phyloP scores from a whole-genome alignment of 805 yeast genomes.

The Saccharomycopsis sp. region DNA sequence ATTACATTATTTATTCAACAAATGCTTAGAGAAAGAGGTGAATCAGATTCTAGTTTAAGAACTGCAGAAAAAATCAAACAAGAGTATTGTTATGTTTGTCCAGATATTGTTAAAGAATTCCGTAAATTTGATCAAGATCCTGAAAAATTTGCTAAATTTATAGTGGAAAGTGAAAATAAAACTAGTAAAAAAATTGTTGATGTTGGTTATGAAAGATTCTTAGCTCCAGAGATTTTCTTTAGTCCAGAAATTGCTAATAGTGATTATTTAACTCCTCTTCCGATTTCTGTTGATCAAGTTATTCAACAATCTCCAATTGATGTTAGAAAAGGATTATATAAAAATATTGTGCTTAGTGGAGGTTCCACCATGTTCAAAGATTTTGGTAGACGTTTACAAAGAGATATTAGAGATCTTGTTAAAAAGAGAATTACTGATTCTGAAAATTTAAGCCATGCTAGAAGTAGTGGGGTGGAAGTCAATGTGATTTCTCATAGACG shows the following conservation, averaged over 20 bases:
- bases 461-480: constrained; percentile 91
- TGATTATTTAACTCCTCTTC: constrained; percentile 91
- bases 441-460: constrained; percentile 59
- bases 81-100: constrained; percentile 93
- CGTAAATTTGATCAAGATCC: constrained; percentile 90
- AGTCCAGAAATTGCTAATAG: constrained; percentile 95
- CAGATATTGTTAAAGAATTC: constrained; percentile 95
- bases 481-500: constrained; percentile 95
- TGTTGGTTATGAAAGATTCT: constrained; percentile 93
- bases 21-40: constrained; percentile 93
- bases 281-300: constrained; percentile 90
- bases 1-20: constrained; percentile 90
- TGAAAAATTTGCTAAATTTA: constrained; percentile 85
- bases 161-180: constrained; percentile 66
- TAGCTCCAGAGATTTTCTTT: constrained; percentile 99
- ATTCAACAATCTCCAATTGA: constrained; percentile 95
- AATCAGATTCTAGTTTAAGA: constrained; percentile 81
- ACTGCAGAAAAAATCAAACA: constrained; percentile 97
- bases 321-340: constrained; percentile 92
- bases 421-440: constrained; percentile 78
- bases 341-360: constrained; percentile 91
- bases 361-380: constrained; percentile 99
- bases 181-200: constrained; percentile 65
- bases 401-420: constrained; percentile 81
- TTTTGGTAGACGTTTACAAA: constrained; percentile 93